phyloP scores from a whole-genome alignment of 2,329 filamentous ascomycete genomes.

The Thermochaetoides dissita region DNA sequence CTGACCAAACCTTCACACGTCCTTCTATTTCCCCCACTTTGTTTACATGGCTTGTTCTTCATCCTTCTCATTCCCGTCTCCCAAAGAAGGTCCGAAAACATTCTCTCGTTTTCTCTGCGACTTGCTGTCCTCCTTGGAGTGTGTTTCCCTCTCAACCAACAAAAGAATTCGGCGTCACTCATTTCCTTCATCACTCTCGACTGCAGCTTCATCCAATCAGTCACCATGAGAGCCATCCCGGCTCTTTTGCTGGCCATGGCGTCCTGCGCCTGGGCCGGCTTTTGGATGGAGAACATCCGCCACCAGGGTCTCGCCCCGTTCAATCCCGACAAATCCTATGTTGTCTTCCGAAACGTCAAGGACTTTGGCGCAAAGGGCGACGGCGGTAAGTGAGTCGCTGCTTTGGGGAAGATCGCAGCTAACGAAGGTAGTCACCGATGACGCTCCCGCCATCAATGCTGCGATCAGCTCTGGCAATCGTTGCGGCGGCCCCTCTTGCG shows the following conservation, averaged over 20 bases:
- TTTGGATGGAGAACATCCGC: slow-evolving; percentile 16
- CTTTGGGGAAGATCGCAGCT: background rate
- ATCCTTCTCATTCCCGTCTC: no score
- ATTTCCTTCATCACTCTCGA: slow-evolving; percentile 66
- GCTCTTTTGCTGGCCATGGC: background rate
- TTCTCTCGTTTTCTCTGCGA: no score
- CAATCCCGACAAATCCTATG: slow-evolving; percentile 8
- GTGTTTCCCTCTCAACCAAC: no score
- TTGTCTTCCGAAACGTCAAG: slow-evolving; percentile 18
- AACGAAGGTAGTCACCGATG: slow-evolving; percentile 8
- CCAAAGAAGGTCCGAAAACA: no score
- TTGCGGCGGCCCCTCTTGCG: slow-evolving; percentile 15
- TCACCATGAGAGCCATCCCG: background rate
- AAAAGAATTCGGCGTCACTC: slow-evolving; percentile 48
- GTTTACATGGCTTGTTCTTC: no score
- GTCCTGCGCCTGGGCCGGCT: slow-evolving; percentile 13
- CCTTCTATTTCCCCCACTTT: no score
- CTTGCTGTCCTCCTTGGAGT: no score
- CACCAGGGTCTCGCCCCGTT: slow-evolving; percentile 17
- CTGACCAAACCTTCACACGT: no score
- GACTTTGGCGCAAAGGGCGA: slow-evolving; percentile 17
- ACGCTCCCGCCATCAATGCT: slow-evolving; percentile 16
- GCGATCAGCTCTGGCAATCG: slow-evolving; percentile 15
- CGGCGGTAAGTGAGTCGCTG: slow-evolving; percentile 2
- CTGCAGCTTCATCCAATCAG: slow-evolving; percentile 29